Evolutionary conservation across 768 basidiomycete species (phyloP), one percentile per base, ranked within the genome.

Genomic region (Collybia nuda): DNA sequence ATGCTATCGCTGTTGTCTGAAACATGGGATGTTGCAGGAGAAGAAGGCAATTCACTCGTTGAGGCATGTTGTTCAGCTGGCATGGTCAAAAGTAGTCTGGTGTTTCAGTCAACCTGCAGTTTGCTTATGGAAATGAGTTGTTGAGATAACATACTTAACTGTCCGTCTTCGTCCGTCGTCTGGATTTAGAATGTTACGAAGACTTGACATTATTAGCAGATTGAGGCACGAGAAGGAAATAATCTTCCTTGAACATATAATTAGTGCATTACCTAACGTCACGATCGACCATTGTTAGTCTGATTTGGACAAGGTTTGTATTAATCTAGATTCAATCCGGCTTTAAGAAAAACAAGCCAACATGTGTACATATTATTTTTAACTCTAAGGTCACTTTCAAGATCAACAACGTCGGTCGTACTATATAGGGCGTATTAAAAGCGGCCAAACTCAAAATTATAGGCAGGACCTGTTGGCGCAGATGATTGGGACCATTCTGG

Each of bases 111-210:
- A 32, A 53, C 45, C 40, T 54, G 58, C 59, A 61, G 57, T 29
- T 47, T 9, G 50, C 57, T 50, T 51, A 57, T 50, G 44, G 21
- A 28, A 40, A n/a, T 44, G n/a, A 49, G 47, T 44, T 39, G 43
- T 50, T 44, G 24, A 23, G 36, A 29, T 44, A 48, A 67, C 76
- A 41, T 50, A 83, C 82, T 72, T 75, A 56, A 68, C 69, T 35
- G 68, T 62, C 35, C 59, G 64, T 40, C 69, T 68, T 41, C 66
- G 64, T 48, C 56, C 62, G 48, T 70, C 70, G 54, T 79, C 76
- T 44, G 82, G 82, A 63, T 84, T 85, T 55, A 85, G 69, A 39
- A 85, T 68, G 55, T 76, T 77, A 56, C 67, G 68, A 51, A 85
- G 75, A 62, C 71, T 79, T 51, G 83, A 77, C 83, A 85, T 85